Evolutionary conservation across 2,329 filamentous ascomycete genomes (phyloP).

Genomic region (Tolypocladium cylindrosporum): DNA sequence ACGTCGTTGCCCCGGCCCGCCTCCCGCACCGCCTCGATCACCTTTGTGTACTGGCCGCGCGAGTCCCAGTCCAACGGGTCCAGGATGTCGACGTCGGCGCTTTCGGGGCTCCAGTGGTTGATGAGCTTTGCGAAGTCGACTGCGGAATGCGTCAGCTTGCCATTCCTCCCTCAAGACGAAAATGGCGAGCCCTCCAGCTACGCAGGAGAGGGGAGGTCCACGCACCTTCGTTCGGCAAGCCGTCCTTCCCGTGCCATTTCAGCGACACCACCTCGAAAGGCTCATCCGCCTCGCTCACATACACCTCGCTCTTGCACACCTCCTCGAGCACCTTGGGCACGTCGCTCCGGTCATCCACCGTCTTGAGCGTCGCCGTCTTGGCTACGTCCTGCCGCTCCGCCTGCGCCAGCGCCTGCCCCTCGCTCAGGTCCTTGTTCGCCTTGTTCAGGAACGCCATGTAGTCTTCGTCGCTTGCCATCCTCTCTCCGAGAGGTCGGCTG

Average conservation of each 20-base stretch:
- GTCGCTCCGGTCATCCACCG: constrained; percentile 40
- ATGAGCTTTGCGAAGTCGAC: constrained; percentile 63
- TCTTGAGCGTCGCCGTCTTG: constrained; percentile 34
- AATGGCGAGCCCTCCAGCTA: not conserved
- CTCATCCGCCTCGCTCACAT: constrained; percentile 76
- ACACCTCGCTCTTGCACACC: constrained; percentile 47
- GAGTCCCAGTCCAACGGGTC: constrained; percentile 65
- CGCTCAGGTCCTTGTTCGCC: constrained; percentile 69
- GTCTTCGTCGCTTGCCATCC: constrained; percentile 67
- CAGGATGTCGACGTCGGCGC: constrained; percentile 53
- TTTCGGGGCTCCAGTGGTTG: constrained; percentile 40
- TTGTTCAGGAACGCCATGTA: constrained; percentile 82
- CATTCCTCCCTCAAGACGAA: not conserved
- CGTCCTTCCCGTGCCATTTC: constrained; percentile 41
- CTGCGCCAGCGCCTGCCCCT: constrained; percentile 16
- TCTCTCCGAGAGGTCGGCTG: not conserved
- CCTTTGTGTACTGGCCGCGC: constrained; percentile 55
- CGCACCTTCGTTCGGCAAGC: constrained; percentile 53
- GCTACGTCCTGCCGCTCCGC: constrained; percentile 7
- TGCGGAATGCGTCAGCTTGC: constrained; percentile 19
- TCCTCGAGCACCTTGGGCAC: constrained; percentile 50
- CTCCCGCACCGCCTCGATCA: constrained; percentile 59
- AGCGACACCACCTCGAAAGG: constrained; percentile 70
- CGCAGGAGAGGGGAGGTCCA: constrained; percentile 2
- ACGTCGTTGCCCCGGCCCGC: constrained; percentile 56